Conservation (phyloP, 2,329 filamentous ascomycete species). For the Ceratocystiopsis sp. region DNA sequence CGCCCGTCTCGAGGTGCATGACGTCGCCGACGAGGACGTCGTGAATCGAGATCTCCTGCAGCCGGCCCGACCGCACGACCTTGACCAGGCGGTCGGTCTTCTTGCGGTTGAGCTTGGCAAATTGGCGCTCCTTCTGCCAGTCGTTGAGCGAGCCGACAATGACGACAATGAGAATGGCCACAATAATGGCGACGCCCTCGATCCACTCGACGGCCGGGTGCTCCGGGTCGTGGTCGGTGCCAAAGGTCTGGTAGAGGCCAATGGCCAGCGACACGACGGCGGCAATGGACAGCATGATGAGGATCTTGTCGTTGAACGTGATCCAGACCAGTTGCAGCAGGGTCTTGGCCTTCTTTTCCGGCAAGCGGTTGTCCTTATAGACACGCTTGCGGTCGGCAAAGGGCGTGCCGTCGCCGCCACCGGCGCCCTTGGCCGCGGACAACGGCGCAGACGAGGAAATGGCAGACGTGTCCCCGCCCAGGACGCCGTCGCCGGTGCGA, state of each 20-base stretch:
- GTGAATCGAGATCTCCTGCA: slow-evolving; percentile 50
- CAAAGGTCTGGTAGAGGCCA: slow-evolving; percentile 60
- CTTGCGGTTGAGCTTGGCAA: slow-evolving; percentile 61
- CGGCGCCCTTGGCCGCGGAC: not conserved
- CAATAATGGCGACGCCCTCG: slow-evolving; percentile 66
- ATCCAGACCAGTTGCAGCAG: slow-evolving; percentile 63
- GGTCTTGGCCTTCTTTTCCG: slow-evolving; percentile 58
- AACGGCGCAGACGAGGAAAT: slow-evolving; percentile 4
- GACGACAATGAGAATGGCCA: slow-evolving; percentile 63
- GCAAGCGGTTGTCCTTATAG: slow-evolving; percentile 54
- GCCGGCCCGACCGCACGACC: slow-evolving; percentile 53
- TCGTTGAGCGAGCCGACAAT: slow-evolving; percentile 63
- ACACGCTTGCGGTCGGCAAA: slow-evolving; percentile 53
- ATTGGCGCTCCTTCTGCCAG: slow-evolving; percentile 66
- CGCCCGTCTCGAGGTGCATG: slow-evolving; percentile 55
- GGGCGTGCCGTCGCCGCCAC: slow-evolving; percentile 1
- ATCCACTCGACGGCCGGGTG: slow-evolving; percentile 56
- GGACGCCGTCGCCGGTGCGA: slow-evolving; percentile 11
- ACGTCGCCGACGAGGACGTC: slow-evolving; percentile 56
- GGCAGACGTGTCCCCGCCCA: slow-evolving; percentile 15
- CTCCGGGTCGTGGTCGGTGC: slow-evolving; percentile 30
- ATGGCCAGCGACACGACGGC: slow-evolving; percentile 58
- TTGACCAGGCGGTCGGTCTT: slow-evolving; percentile 63
- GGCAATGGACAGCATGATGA: slow-evolving; percentile 54
- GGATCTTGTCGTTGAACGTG: slow-evolving; percentile 68